Conservation (phyloP, 2,329 filamentous ascomycete genomes). For the Penicillium sp. region DNA sequence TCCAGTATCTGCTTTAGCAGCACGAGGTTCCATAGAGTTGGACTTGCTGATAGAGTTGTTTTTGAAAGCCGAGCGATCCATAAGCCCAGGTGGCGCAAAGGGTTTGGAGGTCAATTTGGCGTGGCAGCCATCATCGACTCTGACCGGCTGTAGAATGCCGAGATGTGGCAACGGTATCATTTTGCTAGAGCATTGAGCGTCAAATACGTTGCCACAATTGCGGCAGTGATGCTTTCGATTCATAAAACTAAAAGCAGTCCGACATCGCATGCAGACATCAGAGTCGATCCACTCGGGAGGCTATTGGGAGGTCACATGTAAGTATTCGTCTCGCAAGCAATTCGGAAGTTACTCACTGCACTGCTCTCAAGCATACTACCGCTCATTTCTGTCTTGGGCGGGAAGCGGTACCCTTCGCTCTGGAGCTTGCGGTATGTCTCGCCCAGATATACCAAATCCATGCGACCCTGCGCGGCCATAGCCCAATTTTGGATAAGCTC, state of each 20-base stretch:
- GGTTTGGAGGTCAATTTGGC: conserved; percentile 78
- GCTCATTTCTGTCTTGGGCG: conserved; percentile 81
- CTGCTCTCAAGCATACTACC: conserved; percentile 98
- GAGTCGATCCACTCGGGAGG: conserved; percentile 98
- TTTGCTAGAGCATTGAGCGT: conserved; percentile 91
- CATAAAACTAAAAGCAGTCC: conserved; percentile 93
- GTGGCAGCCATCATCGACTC: conserved; percentile 96
- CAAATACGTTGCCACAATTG: conserved; percentile 97
- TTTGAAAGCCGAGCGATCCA: conserved; percentile 43
- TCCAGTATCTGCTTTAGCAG: conserved; percentile 81
- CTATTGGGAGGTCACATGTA: conserved; percentile 45
- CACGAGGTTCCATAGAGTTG: conserved; percentile 85
- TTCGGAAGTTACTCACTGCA: conserved; percentile 63
- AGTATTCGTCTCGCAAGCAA: conserved; percentile 3
- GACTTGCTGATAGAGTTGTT: conserved; percentile 62
- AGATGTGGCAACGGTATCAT: conserved; percentile 84
- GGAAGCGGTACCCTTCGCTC: conserved; percentile 83
- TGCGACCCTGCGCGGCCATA: conserved; percentile 79
- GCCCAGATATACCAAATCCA: conserved; percentile 80
- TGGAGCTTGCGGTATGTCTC: conserved; percentile 84
- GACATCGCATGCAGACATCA: conserved; percentile 97
- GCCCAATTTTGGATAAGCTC: conserved; percentile 95
- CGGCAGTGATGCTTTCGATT: conserved; percentile 98
- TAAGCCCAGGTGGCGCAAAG: conserved; percentile 44
- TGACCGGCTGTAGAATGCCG: conserved; percentile 85